Base-by-base conservation (phyloP, 495 filamentous ascomycete genomes). In the Aspergillus diversus region DNA sequence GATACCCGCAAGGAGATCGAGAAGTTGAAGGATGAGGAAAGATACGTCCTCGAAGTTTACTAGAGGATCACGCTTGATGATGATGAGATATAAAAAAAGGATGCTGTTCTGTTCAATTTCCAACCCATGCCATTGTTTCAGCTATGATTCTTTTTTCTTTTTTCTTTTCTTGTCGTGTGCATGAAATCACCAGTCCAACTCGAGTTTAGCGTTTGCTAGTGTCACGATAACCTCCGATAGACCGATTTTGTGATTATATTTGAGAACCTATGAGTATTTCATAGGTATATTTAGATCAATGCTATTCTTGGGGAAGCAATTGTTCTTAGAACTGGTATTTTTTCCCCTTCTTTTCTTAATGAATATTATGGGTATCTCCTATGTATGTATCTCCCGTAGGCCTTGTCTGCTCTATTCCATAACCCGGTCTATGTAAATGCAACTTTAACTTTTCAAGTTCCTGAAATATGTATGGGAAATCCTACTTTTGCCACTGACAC, bases 41-140 rank as follows among this genome's bases (percentile, higher is more conserved):
- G 94, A 71, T 99, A 98, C 79, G 94, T 99, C 63, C 80, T 99
- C 51, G 95, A 99, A 83, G 95, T 97, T 21, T 96, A 97, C 75
- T 96, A 92, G 64, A 58, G 11, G 21, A 42, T 6, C 1, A 17
- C 21, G 47, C 47, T 46, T 50, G 9, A 32, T 7, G 32, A 53
- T 39, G 21, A n/a, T 5, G 59, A 33, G 15, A 37, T 33, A 13
- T 17, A 42, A 32, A 60, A 49, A 59, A 47, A 47, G 15, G 43
- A 51, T 56, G 47, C 7, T 4, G 33, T 15, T 13, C 27, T 57
- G 12, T 32, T 49, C 53, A 27, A 12, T 43, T 11, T 43, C 21
- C 21, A 27, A 27, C 21, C 21, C 21, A 27, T 27, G 21, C 21
- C 21, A 27, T 27, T 27, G 21, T 27, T 27, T 27, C 21, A 27